Evolutionary conservation across 306 rosid species (phyloP).

Genomic region (Lagenaria siceraria): DNA sequence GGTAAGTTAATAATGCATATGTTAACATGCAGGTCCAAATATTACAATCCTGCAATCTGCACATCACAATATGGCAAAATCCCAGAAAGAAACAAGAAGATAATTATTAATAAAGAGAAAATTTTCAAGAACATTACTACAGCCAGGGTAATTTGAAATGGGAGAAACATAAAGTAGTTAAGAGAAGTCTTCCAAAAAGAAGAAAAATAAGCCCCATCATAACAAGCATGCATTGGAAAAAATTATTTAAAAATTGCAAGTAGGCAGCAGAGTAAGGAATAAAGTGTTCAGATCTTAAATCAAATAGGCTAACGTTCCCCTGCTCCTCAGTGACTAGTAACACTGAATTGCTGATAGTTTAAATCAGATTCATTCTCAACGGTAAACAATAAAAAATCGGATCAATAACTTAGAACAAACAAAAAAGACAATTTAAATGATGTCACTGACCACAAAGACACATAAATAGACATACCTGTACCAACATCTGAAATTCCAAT

Average conservation of each 20-base stretch:
- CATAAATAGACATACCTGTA: conserved; percentile 23
- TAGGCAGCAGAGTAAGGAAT: neutral
- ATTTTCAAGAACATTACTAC: neutral
- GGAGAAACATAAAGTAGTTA: neutral
- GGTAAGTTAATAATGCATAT: neutral
- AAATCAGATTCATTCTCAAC: neutral
- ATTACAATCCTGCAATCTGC: neutral
- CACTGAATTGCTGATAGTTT: neutral
- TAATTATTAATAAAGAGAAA: neutral
- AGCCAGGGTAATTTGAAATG: neutral
- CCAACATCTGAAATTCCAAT: conserved; percentile 41
- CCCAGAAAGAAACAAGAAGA: neutral
- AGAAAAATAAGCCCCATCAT: neutral
- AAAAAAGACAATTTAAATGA: neutral
- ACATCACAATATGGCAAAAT: neutral
- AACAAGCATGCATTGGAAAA: neutral
- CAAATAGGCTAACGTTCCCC: neutral
- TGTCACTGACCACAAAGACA: neutral
- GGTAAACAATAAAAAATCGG: neutral
- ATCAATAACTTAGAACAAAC: neutral
- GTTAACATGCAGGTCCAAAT: neutral
- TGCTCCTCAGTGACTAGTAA: neutral
- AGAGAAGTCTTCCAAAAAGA: neutral
- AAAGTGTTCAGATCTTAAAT: neutral
- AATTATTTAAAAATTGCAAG: neutral